Percentiles rank a stretch among this genome's conserved stretches.
These are phyloP conservation scores for Fraxinus velutina DNA, from an alignment of 305 asterid genomes.

Conservation along the genomic window DNA sequence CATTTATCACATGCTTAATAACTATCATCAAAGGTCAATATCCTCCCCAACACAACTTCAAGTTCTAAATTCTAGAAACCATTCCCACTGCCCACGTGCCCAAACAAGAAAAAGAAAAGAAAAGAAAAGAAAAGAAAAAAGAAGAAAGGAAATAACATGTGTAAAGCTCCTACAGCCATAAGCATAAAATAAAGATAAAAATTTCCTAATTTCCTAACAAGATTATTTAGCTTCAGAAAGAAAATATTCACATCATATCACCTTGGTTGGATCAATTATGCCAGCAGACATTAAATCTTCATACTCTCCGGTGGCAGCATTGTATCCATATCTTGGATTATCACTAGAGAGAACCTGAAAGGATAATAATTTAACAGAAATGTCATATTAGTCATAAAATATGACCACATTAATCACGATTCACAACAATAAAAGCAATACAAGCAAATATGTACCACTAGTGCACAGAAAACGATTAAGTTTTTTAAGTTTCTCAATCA, in stretches of 20 bases:
- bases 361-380: not conserved
- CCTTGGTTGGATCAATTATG: conserved; percentile 93
- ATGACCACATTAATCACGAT: not conserved
- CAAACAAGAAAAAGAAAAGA: not conserved
- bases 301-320: conserved; percentile 86
- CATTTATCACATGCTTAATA: not conserved
- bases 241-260: conserved; percentile 13
- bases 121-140: not conserved
- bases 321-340: conserved; percentile 70
- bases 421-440: not conserved
- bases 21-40: not conserved
- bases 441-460: not conserved
- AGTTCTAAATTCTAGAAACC: not conserved
- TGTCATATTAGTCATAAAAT: not conserved
- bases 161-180: not conserved
- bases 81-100: not conserved
- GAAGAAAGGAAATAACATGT: not conserved
- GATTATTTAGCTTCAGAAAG: not conserved
- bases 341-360: conserved; percentile 74
- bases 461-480: not conserved
- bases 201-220: not conserved
- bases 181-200: not conserved
- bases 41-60: not conserved
- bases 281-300: conserved; percentile 95
- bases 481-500: not conserved